Conservation (phyloP, 2,329 filamentous ascomycete genomes). For the Gaeumannomyces sp. region DNA sequence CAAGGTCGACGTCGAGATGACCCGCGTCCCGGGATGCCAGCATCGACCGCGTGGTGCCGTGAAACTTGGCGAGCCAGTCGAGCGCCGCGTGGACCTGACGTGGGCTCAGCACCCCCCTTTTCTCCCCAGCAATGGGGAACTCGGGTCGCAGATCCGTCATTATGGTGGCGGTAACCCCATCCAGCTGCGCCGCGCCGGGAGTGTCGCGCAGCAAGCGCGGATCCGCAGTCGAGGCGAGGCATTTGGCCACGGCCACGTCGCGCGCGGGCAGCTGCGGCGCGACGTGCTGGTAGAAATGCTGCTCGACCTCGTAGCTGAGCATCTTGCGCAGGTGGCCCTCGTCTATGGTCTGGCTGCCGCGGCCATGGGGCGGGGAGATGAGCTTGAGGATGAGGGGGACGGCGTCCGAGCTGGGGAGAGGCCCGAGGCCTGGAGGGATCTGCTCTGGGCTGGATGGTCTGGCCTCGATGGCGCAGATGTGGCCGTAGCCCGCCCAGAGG, state of each 20-base stretch:
- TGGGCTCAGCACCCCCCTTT: conserved; percentile 38
- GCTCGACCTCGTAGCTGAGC: conserved; percentile 61
- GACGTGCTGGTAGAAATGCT: conserved; percentile 55
- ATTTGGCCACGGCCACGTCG: conserved; percentile 36
- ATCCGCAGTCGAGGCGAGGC: conserved; percentile 36
- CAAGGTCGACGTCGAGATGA: neutral
- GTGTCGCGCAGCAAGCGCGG: conserved; percentile 17
- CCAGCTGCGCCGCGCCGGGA: conserved; percentile 13
- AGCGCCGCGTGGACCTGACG: conserved; percentile 47
- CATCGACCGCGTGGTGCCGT: conserved; percentile 44
- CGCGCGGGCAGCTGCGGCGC: conserved; percentile 39
- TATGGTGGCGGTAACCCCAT: conserved; percentile 40
- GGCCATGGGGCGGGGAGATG: conserved; percentile 43
- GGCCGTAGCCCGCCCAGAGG: conserved; percentile 46
- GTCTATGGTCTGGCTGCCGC: conserved; percentile 27
- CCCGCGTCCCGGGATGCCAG: conserved; percentile 23
- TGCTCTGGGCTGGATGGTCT: conserved; percentile 22
- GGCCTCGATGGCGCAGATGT: conserved; percentile 50
- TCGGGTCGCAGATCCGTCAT: conserved; percentile 47
- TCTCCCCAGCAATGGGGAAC: conserved; percentile 52
- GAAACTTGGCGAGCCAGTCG: conserved; percentile 58
- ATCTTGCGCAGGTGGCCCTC: conserved; percentile 62
- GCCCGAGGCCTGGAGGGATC: conserved; percentile 4
- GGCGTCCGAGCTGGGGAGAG: conserved; percentile 14
- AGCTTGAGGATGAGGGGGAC: conserved; percentile 51